phyloP scores from a whole-genome alignment of 2,329 filamentous ascomycete species.

The Mollisia scopiformis region DNA sequence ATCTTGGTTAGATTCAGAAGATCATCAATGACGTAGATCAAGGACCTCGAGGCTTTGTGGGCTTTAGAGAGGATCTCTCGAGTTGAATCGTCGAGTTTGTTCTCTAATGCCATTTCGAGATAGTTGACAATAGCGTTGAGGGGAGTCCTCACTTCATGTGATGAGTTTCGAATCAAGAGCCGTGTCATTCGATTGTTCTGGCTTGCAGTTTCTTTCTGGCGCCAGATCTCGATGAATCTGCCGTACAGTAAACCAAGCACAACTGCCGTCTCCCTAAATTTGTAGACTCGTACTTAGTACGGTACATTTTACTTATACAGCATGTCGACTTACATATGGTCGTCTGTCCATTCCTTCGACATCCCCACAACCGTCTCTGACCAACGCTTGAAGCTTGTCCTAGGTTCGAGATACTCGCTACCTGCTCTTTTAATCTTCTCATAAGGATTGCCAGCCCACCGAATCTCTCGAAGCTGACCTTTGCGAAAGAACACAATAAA shows the following conservation, averaged over 20 bases:
- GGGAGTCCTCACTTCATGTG: slow-evolving; percentile 28
- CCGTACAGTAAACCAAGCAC: slow-evolving; percentile 28
- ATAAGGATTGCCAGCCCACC: slow-evolving; percentile 30
- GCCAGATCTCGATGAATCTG: slow-evolving; percentile 31
- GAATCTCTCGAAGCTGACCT: slow-evolving; percentile 21
- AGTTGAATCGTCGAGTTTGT: slow-evolving; percentile 22
- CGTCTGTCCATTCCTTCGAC: slow-evolving; percentile 28
- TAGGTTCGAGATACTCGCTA: slow-evolving; percentile 28
- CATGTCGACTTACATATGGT: slow-evolving; percentile 20
- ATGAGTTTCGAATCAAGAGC: slow-evolving; percentile 27
- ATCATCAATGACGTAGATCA: slow-evolving; percentile 27
- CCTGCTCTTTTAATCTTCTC: slow-evolving; percentile 20
- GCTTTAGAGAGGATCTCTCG: slow-evolving; percentile 24
- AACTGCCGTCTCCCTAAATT: slow-evolving; percentile 22
- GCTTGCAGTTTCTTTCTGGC: slow-evolving; percentile 23
- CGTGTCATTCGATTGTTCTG: slow-evolving; percentile 23
- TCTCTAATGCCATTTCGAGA: slow-evolving; percentile 28
- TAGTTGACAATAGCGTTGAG: slow-evolving; percentile 30
- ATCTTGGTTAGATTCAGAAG: slow-evolving; percentile 27
- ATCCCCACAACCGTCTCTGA: slow-evolving; percentile 26
- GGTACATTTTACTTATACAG: too few relatives aligned
- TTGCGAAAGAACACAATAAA: slow-evolving; percentile 31
- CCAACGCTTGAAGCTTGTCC: slow-evolving; percentile 27
- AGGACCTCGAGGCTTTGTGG: slow-evolving; percentile 25
- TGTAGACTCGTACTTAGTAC: neutral